These are phyloP conservation scores for Bullera alba DNA, from an alignment of 768 basidiomycete species.

Conservation along the genomic window DNA sequence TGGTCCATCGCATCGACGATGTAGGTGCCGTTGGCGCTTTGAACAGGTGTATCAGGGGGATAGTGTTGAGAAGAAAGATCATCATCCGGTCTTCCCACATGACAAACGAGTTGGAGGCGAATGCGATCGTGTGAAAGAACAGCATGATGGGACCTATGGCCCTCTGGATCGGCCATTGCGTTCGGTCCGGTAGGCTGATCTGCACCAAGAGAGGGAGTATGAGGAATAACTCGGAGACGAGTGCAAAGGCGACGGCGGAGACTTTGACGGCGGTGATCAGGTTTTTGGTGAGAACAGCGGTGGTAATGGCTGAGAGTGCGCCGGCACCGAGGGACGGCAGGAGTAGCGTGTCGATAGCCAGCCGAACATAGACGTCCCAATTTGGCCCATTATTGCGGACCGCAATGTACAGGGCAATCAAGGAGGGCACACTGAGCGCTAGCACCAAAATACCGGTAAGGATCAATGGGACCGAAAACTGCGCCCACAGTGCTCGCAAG, in stretches of 20 bases:
- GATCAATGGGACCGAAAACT: constrained; percentile 78
- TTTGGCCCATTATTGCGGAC: constrained; percentile 47
- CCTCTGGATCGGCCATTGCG: constrained; percentile 14
- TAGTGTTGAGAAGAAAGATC: constrained; percentile 60
- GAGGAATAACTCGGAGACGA: constrained; percentile 29
- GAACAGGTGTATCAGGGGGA: constrained; percentile 57
- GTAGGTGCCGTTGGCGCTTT: constrained; percentile 64
- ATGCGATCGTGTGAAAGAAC: constrained; percentile 62
- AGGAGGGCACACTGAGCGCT: constrained; percentile 53
- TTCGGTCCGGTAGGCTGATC: constrained; percentile 2
- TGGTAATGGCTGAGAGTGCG: constrained; percentile 51
- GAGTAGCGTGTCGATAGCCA: constrained; percentile 52
- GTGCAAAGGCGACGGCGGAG: constrained; percentile 20
- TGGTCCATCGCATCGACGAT: constrained; percentile 61
- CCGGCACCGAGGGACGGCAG: constrained; percentile 48
- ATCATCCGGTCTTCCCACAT: constrained; percentile 89
- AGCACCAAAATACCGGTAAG: constrained; percentile 62
- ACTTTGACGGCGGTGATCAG: not conserved
- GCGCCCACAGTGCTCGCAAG: constrained; percentile 87
- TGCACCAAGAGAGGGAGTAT: constrained; percentile 8
- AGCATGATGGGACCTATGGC: constrained; percentile 39
- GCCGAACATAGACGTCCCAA: constrained; percentile 45
- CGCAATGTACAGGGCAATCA: constrained; percentile 55
- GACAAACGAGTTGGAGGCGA: constrained; percentile 92
- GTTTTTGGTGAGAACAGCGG: constrained; percentile 49